Conservation (phyloP, 2,329 filamentous ascomycete genomes). For the Dendryphion nanum region DNA sequence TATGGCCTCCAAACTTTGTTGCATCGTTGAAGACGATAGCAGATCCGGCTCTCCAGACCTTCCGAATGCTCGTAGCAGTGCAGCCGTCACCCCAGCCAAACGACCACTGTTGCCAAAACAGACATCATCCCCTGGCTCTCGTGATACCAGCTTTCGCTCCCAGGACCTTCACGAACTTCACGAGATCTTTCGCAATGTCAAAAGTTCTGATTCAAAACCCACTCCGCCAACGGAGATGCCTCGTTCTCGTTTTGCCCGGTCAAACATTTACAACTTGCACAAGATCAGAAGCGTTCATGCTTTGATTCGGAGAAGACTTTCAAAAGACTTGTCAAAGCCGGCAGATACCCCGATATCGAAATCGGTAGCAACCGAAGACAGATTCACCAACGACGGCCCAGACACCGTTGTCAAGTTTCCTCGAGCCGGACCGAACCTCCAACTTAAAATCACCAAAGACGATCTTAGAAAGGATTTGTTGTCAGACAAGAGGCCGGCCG, state of each 20-base stretch:
- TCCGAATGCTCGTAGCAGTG: constrained; percentile 31
- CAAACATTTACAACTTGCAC: constrained; percentile 32
- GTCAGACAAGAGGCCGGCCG: constrained; percentile 27
- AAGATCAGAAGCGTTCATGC: constrained; percentile 36
- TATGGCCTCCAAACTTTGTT: constrained; percentile 36
- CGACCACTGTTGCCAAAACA: constrained; percentile 22
- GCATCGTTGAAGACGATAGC: constrained; percentile 28
- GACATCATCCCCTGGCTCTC: constrained; percentile 19
- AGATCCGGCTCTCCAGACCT: constrained; percentile 29
- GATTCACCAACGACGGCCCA: constrained; percentile 1
- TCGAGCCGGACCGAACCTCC: constrained; percentile 16
- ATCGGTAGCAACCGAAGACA: too few relatives aligned
- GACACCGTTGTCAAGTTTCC: constrained; percentile 26
- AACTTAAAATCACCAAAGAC: constrained; percentile 30
- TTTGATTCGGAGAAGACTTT: constrained; percentile 32
- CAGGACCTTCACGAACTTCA: constrained; percentile 34
- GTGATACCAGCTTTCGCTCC: constrained; percentile 28
- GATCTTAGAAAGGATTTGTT: constrained; percentile 32
- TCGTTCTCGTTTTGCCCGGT: constrained; percentile 21
- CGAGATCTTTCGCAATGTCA: constrained; percentile 32
- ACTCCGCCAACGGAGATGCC: constrained; percentile 13
- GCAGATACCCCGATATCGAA: too few relatives aligned
- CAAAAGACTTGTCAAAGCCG: constrained; percentile 23
- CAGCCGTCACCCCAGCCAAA: constrained; percentile 23
- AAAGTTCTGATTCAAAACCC: constrained; percentile 10